Evolutionary conservation across 352 stramenopile genomes (phyloP), one percentile per base, ranked within the genome.

Genomic region (Pelagophyceae sp.): DNA sequence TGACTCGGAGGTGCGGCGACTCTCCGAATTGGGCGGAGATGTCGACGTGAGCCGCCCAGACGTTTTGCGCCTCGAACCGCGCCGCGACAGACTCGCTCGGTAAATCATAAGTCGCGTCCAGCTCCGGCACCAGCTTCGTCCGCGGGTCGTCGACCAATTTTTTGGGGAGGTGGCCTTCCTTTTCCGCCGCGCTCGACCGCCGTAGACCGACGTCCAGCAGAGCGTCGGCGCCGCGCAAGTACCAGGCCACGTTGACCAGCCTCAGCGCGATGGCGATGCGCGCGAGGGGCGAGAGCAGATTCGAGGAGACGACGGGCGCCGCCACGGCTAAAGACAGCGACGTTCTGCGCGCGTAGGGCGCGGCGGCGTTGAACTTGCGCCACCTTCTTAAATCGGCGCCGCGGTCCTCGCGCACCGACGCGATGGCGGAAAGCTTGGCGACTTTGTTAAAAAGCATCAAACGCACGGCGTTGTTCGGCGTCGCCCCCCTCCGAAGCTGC

Each of bases 1-100:
- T 50, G 29, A 74, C 67, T 1, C 67, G 67, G 11, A 74, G 38
- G 38, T 74, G 67, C 27, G 67, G 67, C 33, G 67, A 74, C 38
- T 58, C 11, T 11, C 67, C 67, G 38, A 74, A 74, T 37, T 74
- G 67, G 20, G 2, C 35, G 2, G 17, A 25, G 67, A 74, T 74
- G 27, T 74, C 67, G 15, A 74, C n/a, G 5, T 3, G 3, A 33
- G 11, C 38, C 15, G 67, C 67, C 35, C 67, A 58, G 67, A 74
- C 67, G 35, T 33, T 51, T 20, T 3, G 25, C 37, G 67, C 33
- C 2, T 71, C 29, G 15, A 40, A 3, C 11, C n/a, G 17, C 61
- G 61, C 61, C 3, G 27, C 1, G 3, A 1, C 3, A 1, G 15
- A 38, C 11, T 71, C 61, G 5, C 5, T 1, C 1, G 61, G 61